Evolutionary conservation across 2,329 filamentous ascomycete species (phyloP).

Genomic region (Trichoderma hamatum): DNA sequence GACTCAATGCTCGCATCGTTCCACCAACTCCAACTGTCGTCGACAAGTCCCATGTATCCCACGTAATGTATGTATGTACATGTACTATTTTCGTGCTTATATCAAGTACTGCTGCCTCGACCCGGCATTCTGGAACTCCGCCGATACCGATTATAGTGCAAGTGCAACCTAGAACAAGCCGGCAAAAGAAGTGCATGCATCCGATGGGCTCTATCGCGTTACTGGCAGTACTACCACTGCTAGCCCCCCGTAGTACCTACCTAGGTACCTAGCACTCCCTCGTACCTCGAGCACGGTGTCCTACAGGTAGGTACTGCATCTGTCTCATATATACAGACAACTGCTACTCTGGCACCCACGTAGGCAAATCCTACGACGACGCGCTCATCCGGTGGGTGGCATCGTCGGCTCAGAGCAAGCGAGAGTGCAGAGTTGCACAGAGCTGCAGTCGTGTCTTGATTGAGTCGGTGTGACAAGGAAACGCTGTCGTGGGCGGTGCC

Average conservation of each 20-base stretch:
- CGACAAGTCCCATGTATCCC: background rate
- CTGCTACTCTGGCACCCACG: background rate
- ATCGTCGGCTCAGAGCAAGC: constrained; percentile 12
- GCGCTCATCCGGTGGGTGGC: background rate
- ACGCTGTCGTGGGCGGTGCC: constrained; percentile 10
- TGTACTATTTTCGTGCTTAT: background rate
- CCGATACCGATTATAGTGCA: constrained; percentile 10
- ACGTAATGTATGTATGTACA: background rate
- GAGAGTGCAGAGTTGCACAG: constrained; percentile 12
- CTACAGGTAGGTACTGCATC: background rate
- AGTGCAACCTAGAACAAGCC: constrained; percentile 3
- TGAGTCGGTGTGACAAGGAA: constrained; percentile 17
- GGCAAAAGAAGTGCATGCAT: constrained; percentile 9
- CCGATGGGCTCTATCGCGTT: background rate
- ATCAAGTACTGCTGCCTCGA: background rate
- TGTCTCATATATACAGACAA: background rate
- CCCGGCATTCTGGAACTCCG: constrained; percentile 17
- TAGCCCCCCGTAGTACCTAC: background rate
- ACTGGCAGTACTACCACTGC: background rate
- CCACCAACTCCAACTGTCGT: background rate
- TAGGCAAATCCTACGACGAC: background rate
- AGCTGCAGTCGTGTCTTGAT: background rate
- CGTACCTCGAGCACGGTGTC: background rate
- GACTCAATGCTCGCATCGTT: background rate
- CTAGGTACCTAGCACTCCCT: background rate